Conservation (phyloP, 2,329 filamentous ascomycete genomes). For the Neonectria faginata region DNA sequence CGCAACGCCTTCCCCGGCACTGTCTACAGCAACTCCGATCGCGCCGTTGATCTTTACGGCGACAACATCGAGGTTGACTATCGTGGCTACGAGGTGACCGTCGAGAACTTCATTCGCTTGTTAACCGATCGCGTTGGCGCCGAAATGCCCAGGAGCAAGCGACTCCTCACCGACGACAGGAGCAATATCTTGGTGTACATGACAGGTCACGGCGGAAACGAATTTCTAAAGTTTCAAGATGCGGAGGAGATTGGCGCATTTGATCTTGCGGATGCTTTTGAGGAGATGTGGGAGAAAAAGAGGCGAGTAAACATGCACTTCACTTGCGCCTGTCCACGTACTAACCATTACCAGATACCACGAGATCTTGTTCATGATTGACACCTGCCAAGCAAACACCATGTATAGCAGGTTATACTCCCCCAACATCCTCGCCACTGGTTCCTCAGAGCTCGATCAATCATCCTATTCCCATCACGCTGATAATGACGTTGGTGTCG, state of each 20-base stretch:
- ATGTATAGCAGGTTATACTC: slow-evolving; percentile 99
- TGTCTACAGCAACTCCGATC: slow-evolving; percentile 98
- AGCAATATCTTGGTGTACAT: slow-evolving; percentile 99
- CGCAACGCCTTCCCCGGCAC: slow-evolving; percentile 98
- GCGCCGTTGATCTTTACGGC: slow-evolving; percentile 94
- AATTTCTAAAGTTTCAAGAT: slow-evolving; percentile 98
- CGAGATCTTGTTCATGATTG: slow-evolving; percentile 99
- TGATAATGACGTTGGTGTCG: slow-evolving; percentile 96
- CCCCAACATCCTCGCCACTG: slow-evolving; percentile 97
- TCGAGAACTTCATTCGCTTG: slow-evolving; percentile 97
- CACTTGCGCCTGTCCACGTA: neutral
- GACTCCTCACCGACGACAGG: slow-evolving; percentile 91
- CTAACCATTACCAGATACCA: slow-evolving; percentile 73
- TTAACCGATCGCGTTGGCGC: slow-evolving; percentile 94
- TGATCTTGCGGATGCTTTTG: slow-evolving; percentile 95
- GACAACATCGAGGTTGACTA: slow-evolving; percentile 99
- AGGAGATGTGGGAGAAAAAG: slow-evolving; percentile 99
- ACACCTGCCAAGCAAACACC: slow-evolving; percentile 98
- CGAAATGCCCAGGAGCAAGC: slow-evolving; percentile 94
- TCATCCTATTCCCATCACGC: slow-evolving; percentile 98
- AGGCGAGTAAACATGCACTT: slow-evolving; percentile 60
- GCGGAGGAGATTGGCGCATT: slow-evolving; percentile 97
- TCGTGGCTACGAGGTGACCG: slow-evolving; percentile 96
- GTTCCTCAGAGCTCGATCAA: slow-evolving; percentile 95
- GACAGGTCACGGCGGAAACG: slow-evolving; percentile 97